These are phyloP conservation scores for Apocynum venetum DNA, from an alignment of 257 asterid species.

Conservation along the genomic window DNA sequence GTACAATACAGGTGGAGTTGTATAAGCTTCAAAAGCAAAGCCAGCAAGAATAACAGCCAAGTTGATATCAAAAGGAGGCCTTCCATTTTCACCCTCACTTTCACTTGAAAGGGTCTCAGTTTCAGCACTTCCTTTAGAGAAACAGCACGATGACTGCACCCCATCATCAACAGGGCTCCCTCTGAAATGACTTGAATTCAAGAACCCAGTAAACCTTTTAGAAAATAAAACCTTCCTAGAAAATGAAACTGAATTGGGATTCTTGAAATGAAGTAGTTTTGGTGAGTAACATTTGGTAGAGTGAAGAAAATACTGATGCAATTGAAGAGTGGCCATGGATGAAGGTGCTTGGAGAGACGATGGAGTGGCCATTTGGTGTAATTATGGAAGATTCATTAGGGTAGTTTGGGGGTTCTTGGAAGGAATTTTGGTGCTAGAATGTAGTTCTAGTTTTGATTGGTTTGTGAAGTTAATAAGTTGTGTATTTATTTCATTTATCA, in stretches of 20 bases:
- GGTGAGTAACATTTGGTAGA: constrained; percentile 32
- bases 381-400: not conserved
- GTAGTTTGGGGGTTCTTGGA: constrained; percentile 4
- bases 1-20: constrained; percentile 85
- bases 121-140: constrained; percentile 39
- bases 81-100: constrained; percentile 33
- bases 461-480: not conserved
- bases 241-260: constrained; percentile 41
- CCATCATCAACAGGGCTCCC: not conserved
- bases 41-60: constrained; percentile 98
- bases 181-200: constrained; percentile 21
- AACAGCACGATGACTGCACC: constrained; percentile 6
- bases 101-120: constrained; percentile 27
- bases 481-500: no score
- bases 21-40: constrained; percentile 94
- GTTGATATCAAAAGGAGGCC: constrained; percentile 77
- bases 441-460: not conserved
- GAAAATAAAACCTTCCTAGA: constrained; percentile 31
- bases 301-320: constrained; percentile 27
- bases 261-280: constrained; percentile 43
- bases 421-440: constrained; percentile 2
- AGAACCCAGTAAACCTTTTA: constrained; percentile 36
- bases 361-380: constrained; percentile 2
- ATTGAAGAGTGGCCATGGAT: constrained; percentile 58
- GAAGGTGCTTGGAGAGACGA: constrained; percentile 3